phyloP scores from a whole-genome alignment of 306 rosid genomes.

The Acmispon strigosus region DNA sequence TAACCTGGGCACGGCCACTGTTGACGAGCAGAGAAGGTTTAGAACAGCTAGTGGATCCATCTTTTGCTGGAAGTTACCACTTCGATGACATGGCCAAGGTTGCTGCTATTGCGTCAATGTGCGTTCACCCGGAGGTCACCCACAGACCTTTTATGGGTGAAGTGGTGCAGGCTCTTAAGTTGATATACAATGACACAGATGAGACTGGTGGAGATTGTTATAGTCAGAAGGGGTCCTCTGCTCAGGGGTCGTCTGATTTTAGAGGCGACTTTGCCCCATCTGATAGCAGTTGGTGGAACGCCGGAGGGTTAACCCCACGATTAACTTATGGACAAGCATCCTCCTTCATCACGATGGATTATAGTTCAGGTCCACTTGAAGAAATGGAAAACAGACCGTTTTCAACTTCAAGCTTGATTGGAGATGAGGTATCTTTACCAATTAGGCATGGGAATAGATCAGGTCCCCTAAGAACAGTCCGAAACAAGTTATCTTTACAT shows the following conservation, averaged over 20 bases:
- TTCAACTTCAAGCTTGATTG: constrained; percentile 71
- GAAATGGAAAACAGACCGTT: constrained; percentile 80
- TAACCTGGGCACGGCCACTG: constrained; percentile 85
- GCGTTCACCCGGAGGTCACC: constrained; percentile 88
- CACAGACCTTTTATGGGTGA: constrained; percentile 97
- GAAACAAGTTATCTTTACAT: constrained; percentile 67
- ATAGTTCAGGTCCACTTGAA: constrained; percentile 92
- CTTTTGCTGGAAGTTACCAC: constrained; percentile 69
- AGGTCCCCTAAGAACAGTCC: constrained; percentile 78
- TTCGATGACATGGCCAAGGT: constrained; percentile 94
- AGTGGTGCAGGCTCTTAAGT: constrained; percentile 93
- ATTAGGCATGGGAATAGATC: constrained; percentile 87
- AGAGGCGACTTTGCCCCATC: constrained; percentile 74
- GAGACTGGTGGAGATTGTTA: constrained; percentile 73
- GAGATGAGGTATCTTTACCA: constrained; percentile 68
- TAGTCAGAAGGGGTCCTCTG: constrained; percentile 86
- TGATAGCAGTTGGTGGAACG: constrained; percentile 96
- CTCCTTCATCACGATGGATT: constrained; percentile 87
- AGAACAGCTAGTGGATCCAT: constrained; percentile 83
- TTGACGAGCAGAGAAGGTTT: constrained; percentile 80
- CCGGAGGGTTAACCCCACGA: constrained; percentile 75
- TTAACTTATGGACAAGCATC: constrained; percentile 75
- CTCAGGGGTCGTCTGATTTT: constrained; percentile 77
- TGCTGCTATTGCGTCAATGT: constrained; percentile 96
- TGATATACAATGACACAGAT: constrained; percentile 75